A percentile compares a stretch with the other conserved stretches of the same genome.
Conservation (phyloP, 176 grass and related monocot genomes). For the Poa pratensis region DNA sequence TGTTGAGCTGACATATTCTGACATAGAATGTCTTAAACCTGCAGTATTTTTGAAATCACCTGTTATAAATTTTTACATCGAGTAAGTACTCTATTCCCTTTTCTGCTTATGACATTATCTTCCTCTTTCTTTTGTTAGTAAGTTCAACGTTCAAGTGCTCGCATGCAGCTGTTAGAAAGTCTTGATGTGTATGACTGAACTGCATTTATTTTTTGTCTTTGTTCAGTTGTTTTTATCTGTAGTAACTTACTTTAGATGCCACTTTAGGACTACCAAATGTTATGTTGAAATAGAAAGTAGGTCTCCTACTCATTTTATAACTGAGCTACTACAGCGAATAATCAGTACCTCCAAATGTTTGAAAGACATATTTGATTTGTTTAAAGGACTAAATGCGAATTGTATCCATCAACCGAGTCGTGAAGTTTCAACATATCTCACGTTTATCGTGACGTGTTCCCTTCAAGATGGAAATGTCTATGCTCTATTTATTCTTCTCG, state of each 20-base stretch:
- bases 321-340: constrained; percentile 3
- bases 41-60: constrained; percentile 58
- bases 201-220: constrained; percentile 2
- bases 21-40: constrained; percentile 59
- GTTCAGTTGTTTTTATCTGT: not conserved
- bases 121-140: constrained; percentile 30
- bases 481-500: not conserved
- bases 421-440: constrained; percentile 26
- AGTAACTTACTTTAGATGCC: constrained; percentile 1
- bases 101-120: not conserved
- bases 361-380: constrained; percentile 12
- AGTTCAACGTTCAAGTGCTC: constrained; percentile 19
- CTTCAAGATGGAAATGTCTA: not conserved
- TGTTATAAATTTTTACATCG: constrained; percentile 64
- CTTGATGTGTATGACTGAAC: constrained; percentile 14
- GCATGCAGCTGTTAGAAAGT: constrained; percentile 14
- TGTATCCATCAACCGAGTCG: constrained; percentile 9
- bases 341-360: constrained; percentile 24
- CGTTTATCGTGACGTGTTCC: not conserved
- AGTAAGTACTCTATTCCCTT: constrained; percentile 46
- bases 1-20: constrained; percentile 46
- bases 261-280: constrained; percentile 1
- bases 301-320: not conserved
- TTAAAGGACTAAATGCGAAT: constrained; percentile 14
- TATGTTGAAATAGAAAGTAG: constrained; percentile 19